Evolutionary conservation across 345 rosid species (phyloP), one percentile per base, ranked within the genome.

Genomic region (Reutealis trisperma): DNA sequence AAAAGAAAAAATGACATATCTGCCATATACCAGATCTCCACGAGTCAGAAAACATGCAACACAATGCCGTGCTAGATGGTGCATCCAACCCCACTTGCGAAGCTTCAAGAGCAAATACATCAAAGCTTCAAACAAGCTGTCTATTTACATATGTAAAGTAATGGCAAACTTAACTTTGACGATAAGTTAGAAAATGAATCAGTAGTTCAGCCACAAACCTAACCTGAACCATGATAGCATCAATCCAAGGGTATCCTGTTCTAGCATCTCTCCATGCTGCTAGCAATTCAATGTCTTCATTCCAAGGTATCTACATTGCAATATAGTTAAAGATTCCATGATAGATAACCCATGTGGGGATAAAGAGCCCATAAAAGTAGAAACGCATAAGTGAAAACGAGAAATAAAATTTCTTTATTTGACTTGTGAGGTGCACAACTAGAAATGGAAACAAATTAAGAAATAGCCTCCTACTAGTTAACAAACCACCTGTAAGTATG

Each of bases 201-300:
- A 66, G 45, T 41, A 84, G 63, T 54, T 24, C 75, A 55, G 32
- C 70, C 79, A 73, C 65, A 83, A 71, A 59, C 59, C 85, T 71
- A 80, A 95, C 99, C 98, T 95, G 98, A 79, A 90, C 86, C 99
- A 95, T 93, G 73, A 93, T 93, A 71, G 99, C 99, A 91, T 95
- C 98, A 79, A 95, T 95, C 99, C 99, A 95, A 77, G 99, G 99
- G 73, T 87, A 93, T 72, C 97, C 98, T 52, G 98, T 93, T 82
- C 89, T 89, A 73, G 93, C 94, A 24, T 90, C 98, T 75, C 96
- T 91, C 99, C 99, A 95, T 83, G 99, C 93, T 59, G 83, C 83
- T 63, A 95, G 84, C 75, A 93, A 83, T 65, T 85, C 88, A 67
- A 87, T 88, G 66, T 93, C 92, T 64, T 87, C 88, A 24, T 77